These are phyloP conservation scores for Lipomyces oligophaga DNA, from an alignment of 805 yeast genomes.

Conservation along the genomic window DNA sequence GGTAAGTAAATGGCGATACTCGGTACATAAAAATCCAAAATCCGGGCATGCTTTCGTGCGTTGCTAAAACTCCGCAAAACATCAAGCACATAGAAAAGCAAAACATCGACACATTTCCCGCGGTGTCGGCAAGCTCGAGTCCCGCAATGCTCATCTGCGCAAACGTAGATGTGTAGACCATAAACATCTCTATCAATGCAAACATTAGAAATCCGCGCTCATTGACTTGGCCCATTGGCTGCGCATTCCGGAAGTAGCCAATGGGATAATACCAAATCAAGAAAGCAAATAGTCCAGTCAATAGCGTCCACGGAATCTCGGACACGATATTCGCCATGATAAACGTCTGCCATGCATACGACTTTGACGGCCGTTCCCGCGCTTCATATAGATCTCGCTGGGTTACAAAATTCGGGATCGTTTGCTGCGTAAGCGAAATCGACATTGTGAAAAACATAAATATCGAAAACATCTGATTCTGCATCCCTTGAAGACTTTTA, in stretches of 20 bases:
- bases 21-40: conserved; percentile 86
- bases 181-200: conserved; percentile 24
- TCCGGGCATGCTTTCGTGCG: conserved; percentile 58
- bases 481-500: conserved; percentile 61
- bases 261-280: conserved; percentile 59
- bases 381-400: conserved; percentile 69
- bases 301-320: conserved; percentile 62
- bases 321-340: conserved; percentile 58
- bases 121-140: conserved; percentile 31
- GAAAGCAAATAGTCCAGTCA: conserved; percentile 56
- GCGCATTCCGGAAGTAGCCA: conserved; percentile 51
- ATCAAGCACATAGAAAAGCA: conserved; percentile 55
- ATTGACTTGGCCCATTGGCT: conserved; percentile 42
- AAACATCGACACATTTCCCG: conserved; percentile 36
- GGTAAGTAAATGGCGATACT: conserved; percentile 65
- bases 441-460: conserved; percentile 63
- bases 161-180: conserved; percentile 49
- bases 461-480: conserved; percentile 74
- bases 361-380: conserved; percentile 68
- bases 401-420: conserved; percentile 55
- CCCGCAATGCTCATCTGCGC: conserved; percentile 49
- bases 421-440: conserved; percentile 57
- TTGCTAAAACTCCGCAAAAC: conserved; percentile 69
- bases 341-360: conserved; percentile 64
- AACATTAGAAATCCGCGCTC: conserved; percentile 49